Evolutionary conservation across 2,329 filamentous ascomycete species (phyloP).

Genomic region (Monilinia laxa): DNA sequence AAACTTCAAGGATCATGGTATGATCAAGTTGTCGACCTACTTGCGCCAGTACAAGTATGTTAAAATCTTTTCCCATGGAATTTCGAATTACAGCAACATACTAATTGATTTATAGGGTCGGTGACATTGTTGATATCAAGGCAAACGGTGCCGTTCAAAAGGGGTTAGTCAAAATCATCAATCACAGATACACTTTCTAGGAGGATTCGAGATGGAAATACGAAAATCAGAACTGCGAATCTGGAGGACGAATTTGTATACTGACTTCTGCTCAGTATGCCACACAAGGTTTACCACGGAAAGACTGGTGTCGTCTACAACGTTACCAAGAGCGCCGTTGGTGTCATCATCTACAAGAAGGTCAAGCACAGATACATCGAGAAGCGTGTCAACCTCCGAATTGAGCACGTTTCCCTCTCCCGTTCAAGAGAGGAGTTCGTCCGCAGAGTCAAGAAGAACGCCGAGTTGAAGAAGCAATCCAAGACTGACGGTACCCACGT

Average conservation of each 20-base stretch:
- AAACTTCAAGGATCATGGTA: conserved; percentile 86
- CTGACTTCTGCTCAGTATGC: conserved; percentile 60
- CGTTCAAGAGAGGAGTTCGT: conserved; percentile 97
- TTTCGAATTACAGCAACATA: conserved; percentile 26
- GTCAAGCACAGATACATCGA: conserved; percentile 99
- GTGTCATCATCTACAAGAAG: conserved; percentile 99
- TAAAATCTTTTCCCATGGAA: conserved; percentile 11
- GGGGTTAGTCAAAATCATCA: conserved; percentile 64
- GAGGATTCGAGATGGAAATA: neutral
- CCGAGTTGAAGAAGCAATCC: conserved; percentile 86
- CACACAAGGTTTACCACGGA: conserved; percentile 99
- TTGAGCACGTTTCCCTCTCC: conserved; percentile 95
- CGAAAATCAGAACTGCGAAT: neutral
- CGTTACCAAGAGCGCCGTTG: conserved; percentile 96
- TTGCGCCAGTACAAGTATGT: conserved; percentile 85
- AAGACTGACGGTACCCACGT: conserved; percentile 85
- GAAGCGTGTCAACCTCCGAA: conserved; percentile 99
- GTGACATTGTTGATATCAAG: conserved; percentile 98
- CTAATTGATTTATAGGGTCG: conserved; percentile 67
- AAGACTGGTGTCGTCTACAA: conserved; percentile 99
- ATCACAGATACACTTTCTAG: neutral
- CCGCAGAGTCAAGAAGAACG: conserved; percentile 94
- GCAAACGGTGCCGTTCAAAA: conserved; percentile 98
- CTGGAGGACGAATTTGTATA: conserved; percentile 4
- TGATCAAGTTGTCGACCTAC: conserved; percentile 92